Evolutionary conservation across 1,284 basidiomycete species (phyloP).

Genomic region (Tilletia indica): DNA sequence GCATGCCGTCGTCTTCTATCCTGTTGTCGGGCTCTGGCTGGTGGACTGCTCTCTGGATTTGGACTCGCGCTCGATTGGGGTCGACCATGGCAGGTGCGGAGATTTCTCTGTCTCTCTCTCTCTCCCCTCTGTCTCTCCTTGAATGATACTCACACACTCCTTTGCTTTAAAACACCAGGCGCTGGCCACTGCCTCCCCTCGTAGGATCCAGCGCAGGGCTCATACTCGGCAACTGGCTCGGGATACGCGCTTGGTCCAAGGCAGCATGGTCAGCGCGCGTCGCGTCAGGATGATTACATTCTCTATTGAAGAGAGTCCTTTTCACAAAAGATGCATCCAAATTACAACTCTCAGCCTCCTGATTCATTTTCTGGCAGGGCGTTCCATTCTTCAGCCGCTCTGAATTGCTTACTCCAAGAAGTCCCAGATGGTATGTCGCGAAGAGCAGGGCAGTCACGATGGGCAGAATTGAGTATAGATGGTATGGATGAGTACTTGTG

Average conservation of each 20-base stretch:
- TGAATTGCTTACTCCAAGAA: no score
- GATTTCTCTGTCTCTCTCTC: background rate
- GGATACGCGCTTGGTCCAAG: background rate
- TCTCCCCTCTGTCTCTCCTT: background rate
- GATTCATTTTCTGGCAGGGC: no score
- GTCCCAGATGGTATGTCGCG: no score
- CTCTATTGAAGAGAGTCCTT: no score
- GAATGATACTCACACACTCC: background rate
- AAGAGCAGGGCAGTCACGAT: no score
- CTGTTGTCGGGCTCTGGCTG: background rate
- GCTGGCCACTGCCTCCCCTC: background rate
- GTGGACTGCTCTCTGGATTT: background rate
- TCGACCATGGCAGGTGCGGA: constrained; percentile 12
- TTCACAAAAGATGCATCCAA: no score
- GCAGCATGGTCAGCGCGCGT: background rate
- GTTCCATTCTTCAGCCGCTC: no score
- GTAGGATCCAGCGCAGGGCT: background rate
- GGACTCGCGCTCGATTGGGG: constrained; percentile 14
- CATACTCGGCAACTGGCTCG: constrained; percentile 3
- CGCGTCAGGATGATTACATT: background rate
- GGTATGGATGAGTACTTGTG: no score
- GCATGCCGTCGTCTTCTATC: constrained; percentile 8
- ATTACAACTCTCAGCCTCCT: no score
- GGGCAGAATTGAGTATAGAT: no score
- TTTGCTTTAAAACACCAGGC: no score